A percentile compares a stretch with the other conserved stretches of the same genome.
Evolutionary conservation across 1,284 basidiomycete species (phyloP).

Genomic region (Malassezia cuniculi): DNA sequence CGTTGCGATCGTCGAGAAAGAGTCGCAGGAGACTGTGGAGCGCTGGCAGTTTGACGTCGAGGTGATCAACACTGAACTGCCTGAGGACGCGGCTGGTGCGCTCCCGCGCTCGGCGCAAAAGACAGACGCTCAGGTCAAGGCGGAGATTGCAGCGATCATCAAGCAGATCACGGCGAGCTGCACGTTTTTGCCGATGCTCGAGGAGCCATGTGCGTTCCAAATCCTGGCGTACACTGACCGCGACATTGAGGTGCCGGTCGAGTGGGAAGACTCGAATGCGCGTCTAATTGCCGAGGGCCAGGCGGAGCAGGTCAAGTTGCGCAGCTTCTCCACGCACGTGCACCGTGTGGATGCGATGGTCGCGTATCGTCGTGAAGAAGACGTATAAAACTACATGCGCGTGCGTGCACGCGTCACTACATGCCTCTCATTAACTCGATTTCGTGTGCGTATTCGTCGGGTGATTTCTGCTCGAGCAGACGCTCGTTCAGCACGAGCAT

Average conservation of each 20-base stretch:
- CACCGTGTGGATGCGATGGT: constrained; percentile 47
- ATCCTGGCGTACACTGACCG: constrained; percentile 70
- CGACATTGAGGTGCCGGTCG: constrained; percentile 65
- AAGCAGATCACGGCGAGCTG: constrained; percentile 96
- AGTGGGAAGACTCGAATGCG: constrained; percentile 89
- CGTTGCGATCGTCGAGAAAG: constrained; percentile 87
- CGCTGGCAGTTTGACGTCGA: constrained; percentile 97
- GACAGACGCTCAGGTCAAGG: constrained; percentile 80
- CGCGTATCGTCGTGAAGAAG: constrained; percentile 46
- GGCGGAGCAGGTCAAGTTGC: constrained; percentile 74
- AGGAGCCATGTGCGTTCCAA: constrained; percentile 81
- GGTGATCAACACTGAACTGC: constrained; percentile 48
- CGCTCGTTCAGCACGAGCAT: constrained; percentile 9
- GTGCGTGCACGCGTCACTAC: constrained; percentile 6
- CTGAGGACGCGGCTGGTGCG: constrained; percentile 4
- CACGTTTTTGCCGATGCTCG: constrained; percentile 86
- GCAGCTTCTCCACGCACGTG: constrained; percentile 46
- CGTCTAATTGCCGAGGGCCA: constrained; percentile 87
- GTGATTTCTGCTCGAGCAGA: neutral
- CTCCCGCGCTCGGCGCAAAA: constrained; percentile 37
- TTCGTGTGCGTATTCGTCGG: neutral
- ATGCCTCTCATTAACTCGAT: constrained; percentile 9
- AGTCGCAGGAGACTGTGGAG: constrained; percentile 78
- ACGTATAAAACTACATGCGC: constrained; percentile 16
- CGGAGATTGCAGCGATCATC: constrained; percentile 91